Evolutionary conservation across 2,329 filamentous ascomycete genomes (phyloP), one percentile per base, ranked within the genome.

Genomic region (Phyllosticta citriasiana): DNA sequence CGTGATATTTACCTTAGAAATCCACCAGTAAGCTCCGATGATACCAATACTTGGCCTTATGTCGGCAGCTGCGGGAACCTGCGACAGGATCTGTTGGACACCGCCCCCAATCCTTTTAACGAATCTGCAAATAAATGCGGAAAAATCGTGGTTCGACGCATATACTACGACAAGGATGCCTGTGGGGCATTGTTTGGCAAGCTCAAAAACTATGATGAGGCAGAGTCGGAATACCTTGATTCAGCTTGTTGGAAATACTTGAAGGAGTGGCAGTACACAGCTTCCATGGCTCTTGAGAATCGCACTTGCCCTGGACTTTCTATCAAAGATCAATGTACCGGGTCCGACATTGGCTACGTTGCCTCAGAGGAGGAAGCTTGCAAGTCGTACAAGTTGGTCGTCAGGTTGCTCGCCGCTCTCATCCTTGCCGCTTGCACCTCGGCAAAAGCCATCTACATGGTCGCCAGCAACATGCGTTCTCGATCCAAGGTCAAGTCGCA

Each of bases 361-460:
- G 4, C 3, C 0, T 5, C n/a, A n/a, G 7, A 6, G 14, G 40
- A n/a, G 40, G 5, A 19, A 47, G 12, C n/a, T n/a, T 47, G 40
- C 16, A 16, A 16, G 14, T 6, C 16, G 40, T n/a, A n/a, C 40
- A 16, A 47, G n/a, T 58, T 72, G 16, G 71, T 70, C 55, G 63
- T 72, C 22, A 67, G 70, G 14, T 69, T 71, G 66, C 69, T 66
- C 47, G 68, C 68, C 4, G 70, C 67, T 7, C 67, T 72, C 47
- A 66, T 69, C 6, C 65, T 72, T 8, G 63, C 65, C 10, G 64
- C 54, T 1, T 68, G 66, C 57, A 61, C 72, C 14, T 50, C 64
- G 5, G 59, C 68, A 53, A 71, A 71, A 58, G 68, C 70, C 2
- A 63, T 63, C 2, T 72, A 73, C 59, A 72, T 73, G 70, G 55